Conservation (phyloP, 345 rosid species). For the Firmiana major region DNA sequence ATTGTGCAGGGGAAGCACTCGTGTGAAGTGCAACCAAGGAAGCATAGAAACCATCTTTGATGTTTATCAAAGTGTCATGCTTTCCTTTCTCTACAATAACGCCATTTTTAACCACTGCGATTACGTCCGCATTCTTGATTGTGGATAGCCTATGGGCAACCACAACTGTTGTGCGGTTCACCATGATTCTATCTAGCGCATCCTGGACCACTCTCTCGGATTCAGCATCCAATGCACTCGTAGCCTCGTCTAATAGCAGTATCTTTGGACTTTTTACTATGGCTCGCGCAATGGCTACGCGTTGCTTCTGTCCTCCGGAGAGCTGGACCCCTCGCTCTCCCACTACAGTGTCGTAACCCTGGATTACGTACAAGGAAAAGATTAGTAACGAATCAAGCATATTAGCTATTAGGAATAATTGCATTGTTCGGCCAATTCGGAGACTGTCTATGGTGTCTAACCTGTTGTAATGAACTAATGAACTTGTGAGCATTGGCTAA, state of each 20-base stretch:
- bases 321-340: constrained; percentile 57
- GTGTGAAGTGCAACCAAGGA: constrained; percentile 46
- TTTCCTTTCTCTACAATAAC: constrained; percentile 53
- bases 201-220: constrained; percentile 52
- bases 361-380: not conserved
- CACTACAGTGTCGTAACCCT: constrained; percentile 58
- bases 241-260: constrained; percentile 54
- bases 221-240: constrained; percentile 60
- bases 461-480: constrained; percentile 83
- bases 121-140: constrained; percentile 53
- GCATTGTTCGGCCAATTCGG: not conserved
- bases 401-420: no score
- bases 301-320: constrained; percentile 60
- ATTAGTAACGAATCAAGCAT: not conserved
- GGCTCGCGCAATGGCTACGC: constrained; percentile 59
- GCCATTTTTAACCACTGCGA: constrained; percentile 55
- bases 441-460: not conserved
- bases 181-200: constrained; percentile 47
- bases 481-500: constrained; percentile 76
- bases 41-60: constrained; percentile 37
- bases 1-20: constrained; percentile 25
- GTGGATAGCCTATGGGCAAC: constrained; percentile 60
- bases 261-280: constrained; percentile 49
- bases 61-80: constrained; percentile 44
- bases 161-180: constrained; percentile 42